phyloP scores from a whole-genome alignment of 2,329 filamentous ascomycete genomes.

The Cladosporium sp. region DNA sequence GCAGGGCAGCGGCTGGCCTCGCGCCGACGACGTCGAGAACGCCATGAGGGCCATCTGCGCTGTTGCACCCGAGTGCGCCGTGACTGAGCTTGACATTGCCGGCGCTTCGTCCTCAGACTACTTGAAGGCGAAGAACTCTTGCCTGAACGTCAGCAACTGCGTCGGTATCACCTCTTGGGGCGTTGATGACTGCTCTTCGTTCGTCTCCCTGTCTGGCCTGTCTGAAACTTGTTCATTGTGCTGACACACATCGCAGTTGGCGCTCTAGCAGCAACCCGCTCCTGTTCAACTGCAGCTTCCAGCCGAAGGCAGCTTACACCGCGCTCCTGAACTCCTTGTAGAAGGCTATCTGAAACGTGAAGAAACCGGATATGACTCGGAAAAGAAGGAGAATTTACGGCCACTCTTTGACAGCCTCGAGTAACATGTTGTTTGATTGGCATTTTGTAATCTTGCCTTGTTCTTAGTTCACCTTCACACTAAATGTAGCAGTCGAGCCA shows the following conservation, averaged over 20 bases:
- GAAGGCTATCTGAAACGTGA: neutral
- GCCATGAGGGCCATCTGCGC: slow-evolving; percentile 53
- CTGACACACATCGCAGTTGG: slow-evolving; percentile 35
- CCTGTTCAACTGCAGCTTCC: slow-evolving; percentile 39
- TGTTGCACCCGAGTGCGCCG: slow-evolving; percentile 53
- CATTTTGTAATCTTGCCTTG: too few relatives aligned
- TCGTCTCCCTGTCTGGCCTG: neutral
- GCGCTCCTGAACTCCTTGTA: slow-evolving; percentile 21
- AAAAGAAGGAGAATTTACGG: too few relatives aligned
- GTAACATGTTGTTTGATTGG: too few relatives aligned
- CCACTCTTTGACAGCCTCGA: too few relatives aligned
- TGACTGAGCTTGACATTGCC: slow-evolving; percentile 67
- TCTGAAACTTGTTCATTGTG: neutral
- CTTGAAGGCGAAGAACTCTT: slow-evolving; percentile 51
- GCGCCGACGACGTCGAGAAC: slow-evolving; percentile 42
- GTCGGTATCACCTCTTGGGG: slow-evolving; percentile 53
- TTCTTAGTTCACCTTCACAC: too few relatives aligned
- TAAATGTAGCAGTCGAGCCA: too few relatives aligned
- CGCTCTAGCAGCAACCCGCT: slow-evolving; percentile 34
- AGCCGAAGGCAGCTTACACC: slow-evolving; percentile 41
- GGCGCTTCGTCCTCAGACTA: slow-evolving; percentile 55
- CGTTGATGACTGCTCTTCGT: slow-evolving; percentile 7
- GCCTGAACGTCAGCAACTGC: slow-evolving; percentile 55
- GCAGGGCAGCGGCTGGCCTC: slow-evolving; percentile 31
- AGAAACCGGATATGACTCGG: neutral